Base-by-base conservation (phyloP, 2,329 filamentous ascomycete species). In the Aspergillus versicolor region DNA sequence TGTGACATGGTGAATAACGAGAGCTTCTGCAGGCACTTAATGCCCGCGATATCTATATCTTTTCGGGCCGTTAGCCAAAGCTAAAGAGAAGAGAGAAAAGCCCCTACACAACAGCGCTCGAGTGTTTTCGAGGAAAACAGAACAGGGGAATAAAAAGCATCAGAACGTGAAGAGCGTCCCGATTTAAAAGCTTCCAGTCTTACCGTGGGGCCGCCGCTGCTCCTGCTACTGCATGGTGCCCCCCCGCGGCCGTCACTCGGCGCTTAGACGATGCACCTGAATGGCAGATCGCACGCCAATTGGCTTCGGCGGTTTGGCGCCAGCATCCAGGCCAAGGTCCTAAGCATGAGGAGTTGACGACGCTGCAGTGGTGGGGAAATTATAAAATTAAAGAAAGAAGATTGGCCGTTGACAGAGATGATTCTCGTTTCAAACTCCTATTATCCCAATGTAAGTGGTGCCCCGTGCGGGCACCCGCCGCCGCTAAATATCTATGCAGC, bases 261-360 rank as follows among this genome's bases (percentile, higher is more conserved):
- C 60, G 60, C 57, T 61, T 61, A 61, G 34, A 57, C 52, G 32
- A 51, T 8, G 47, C 48, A 37, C 37, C 43, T 55, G 46, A 60
- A 37, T 60, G 54, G 44, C 27, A 45, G 30, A 30, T 38, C 32
- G 27, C n/a, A 38, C 38, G 30, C 21, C 53, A 56, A 59, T 56
- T 57, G 54, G 57, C 44, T 38, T 34, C 13, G 3, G 7, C 12
- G 27, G 9, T 30, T 30, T 59, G 46, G 56, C 50, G 57, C 52
- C 48, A 11, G 37, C 51, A 15, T 13, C 17, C 30, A 45, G 34
- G 32, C 37, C 52, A 52, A 44, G 15, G n/a, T 13, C 44, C 55
- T 9, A 32, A 41, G 19, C 12, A 15, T 22, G 32, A 40, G 17
- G 32, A 24, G 49, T 30, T 4, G 5, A 24, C 21, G 7, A 45